These are phyloP conservation scores for Crithidia sp. DNA, from an alignment of 208 protist species.

Conservation along the genomic window DNA sequence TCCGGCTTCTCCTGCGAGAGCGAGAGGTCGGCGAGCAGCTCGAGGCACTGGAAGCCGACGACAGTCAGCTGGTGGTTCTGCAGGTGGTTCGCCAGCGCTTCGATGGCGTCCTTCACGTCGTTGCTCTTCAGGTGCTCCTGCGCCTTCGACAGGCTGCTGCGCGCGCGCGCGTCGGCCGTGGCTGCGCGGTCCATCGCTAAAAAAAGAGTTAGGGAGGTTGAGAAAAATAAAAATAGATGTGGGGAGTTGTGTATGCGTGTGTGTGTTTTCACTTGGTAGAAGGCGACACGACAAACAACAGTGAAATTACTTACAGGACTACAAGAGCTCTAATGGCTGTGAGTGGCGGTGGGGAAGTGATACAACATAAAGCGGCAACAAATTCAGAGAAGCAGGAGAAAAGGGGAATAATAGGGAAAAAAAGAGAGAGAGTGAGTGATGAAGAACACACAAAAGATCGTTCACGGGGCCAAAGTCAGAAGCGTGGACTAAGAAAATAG, in stretches of 20 bases:
- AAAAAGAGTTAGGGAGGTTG: background rate
- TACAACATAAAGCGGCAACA: no score
- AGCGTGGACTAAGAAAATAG: no score
- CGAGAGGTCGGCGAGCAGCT: slow-evolving; percentile 64
- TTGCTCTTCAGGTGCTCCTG: slow-evolving; percentile 47
- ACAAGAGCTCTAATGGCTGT: no score
- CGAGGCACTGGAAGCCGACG: slow-evolving; percentile 55
- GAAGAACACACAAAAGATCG: no score
- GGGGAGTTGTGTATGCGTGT: background rate
- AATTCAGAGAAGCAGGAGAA: background rate
- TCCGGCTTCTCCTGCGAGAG: slow-evolving; percentile 42
- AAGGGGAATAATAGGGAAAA: background rate
- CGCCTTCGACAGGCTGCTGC: slow-evolving; percentile 59
- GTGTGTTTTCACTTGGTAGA: no score
- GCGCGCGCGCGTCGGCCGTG: slow-evolving; percentile 49
- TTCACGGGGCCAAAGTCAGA: no score
- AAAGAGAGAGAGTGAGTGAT: background rate
- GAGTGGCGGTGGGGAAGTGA: no score
- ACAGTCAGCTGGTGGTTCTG: slow-evolving; percentile 42
- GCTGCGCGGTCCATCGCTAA: slow-evolving; percentile 25
- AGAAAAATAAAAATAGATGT: slow-evolving; percentile 8
- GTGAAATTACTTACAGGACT: no score
- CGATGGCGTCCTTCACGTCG: slow-evolving; percentile 60
- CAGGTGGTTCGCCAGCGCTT: slow-evolving; percentile 41
- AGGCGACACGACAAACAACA: no score